Evolutionary conservation across 768 basidiomycete species (phyloP), one percentile per base, ranked within the genome.

Genomic region (Pisolithus microcarpus): DNA sequence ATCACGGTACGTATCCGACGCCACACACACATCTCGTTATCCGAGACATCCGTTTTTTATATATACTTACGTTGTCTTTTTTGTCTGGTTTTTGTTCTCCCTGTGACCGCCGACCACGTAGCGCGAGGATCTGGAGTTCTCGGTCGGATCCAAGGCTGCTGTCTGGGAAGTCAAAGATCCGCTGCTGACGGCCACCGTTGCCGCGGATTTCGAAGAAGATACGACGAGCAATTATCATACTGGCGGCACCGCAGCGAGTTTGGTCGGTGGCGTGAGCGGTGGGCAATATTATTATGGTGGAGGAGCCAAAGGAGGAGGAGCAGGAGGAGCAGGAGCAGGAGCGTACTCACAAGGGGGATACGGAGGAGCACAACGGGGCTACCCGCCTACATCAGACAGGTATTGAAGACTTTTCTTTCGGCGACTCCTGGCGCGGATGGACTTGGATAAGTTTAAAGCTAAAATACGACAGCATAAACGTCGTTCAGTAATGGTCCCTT

Each of bases 111-210:
- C 34, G 40, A 8, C 39, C 43, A 38, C 28, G 51, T 59, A 86
- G 85, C 80, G 81, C 58, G 96, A 98, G 71, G 96, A 99, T 63
- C 82, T 99, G 49, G 96, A 99, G 68, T 99, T 99, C 80, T 94
- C 92, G 21, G 96, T 99, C 61, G 95, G 95, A 50, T 92, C 90
- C 54, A 99, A 99, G 71, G 85, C 85, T 31, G 85, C 91, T 0
- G 92, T 95, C 1, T 97, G 95, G 95, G 94, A 96, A 72, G 91
- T 97, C 66, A 97, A 95, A 72, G 94, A 97, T 64, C 89, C 92
- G 2, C 75, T 95, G 23, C 76, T 95, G 38, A 81, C 84, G 19
- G 74, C 67, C 63, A 58, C 45, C 46, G 50, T 46, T 62, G 23
- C 43, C 43, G 55, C 46, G 11, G 65, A 69, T 31, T 71, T 65